Percentiles rank a stretch among this genome's conserved stretches.
phyloP scores from a whole-genome alignment of 768 basidiomycete species.

The Boletus tylopilopsis region DNA sequence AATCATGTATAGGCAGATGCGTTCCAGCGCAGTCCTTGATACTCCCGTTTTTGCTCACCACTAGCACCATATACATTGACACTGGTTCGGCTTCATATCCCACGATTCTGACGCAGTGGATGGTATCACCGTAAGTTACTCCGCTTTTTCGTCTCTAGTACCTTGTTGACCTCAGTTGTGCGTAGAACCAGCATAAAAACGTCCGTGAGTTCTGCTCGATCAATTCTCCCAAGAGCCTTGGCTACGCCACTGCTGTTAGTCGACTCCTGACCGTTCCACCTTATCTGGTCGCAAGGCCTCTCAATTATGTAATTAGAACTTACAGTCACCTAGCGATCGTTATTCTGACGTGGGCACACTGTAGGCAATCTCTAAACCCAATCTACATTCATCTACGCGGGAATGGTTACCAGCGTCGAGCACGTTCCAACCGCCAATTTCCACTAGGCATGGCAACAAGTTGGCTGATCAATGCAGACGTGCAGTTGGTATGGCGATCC shows the following conservation, averaged over 20 bases:
- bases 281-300: conserved; percentile 50
- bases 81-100: too few relatives aligned
- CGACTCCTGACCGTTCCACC: conserved; percentile 69
- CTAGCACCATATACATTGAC: too few relatives aligned
- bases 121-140: conserved; percentile 61
- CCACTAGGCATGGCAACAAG: conserved; percentile 48
- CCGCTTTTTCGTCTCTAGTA: background rate
- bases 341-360: conserved; percentile 49
- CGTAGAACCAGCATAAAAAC: conserved; percentile 56
- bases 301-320: too few relatives aligned
- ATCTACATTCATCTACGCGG: conserved; percentile 54
- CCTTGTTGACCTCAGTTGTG: background rate
- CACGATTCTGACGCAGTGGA: conserved; percentile 42
- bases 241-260: conserved; percentile 50
- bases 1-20: too few relatives aligned
- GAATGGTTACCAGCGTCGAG: too few relatives aligned
- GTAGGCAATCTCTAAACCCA: conserved; percentile 54
- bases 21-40: too few relatives aligned
- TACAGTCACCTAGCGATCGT: conserved; percentile 40
- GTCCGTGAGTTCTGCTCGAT: conserved; percentile 22
- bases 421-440: background rate
- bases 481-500: conserved; percentile 60
- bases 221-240: conserved; percentile 50
- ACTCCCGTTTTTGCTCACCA: too few relatives aligned
- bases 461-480: conserved; percentile 69